A percentile compares a stretch with the other conserved stretches of the same genome.
Evolutionary conservation across 768 basidiomycete species (phyloP).

Genomic region (Suillus subluteus): DNA sequence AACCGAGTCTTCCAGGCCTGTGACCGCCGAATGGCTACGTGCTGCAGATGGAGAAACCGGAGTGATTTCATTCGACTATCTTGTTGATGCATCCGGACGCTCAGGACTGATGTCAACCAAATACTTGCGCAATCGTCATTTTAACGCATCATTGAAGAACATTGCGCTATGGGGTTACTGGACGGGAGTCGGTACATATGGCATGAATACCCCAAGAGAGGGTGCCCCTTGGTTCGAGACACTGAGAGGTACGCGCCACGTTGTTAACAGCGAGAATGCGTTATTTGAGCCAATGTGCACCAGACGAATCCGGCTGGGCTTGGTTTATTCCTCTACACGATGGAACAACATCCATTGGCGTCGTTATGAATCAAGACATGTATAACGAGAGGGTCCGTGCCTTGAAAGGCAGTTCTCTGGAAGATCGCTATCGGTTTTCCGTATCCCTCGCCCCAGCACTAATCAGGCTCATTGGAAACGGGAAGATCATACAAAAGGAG

Average conservation of each 20-base stretch:
- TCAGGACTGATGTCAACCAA: conserved; percentile 68
- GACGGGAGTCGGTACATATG: conserved; percentile 56
- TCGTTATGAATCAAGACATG: conserved; percentile 60
- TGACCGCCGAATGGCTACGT: conserved; percentile 40
- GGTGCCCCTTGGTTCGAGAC: conserved; percentile 76
- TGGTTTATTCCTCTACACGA: conserved; percentile 76
- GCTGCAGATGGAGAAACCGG: conserved; percentile 38
- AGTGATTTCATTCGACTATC: conserved; percentile 62
- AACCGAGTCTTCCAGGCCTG: conserved; percentile 35
- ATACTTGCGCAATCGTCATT: conserved; percentile 71
- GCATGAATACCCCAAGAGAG: conserved; percentile 48
- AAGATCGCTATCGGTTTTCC: conserved; percentile 46
- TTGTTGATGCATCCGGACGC: conserved; percentile 79
- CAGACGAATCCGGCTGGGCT: conserved; percentile 73
- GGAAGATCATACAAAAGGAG: conserved; percentile 25
- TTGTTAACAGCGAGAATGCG: background rate
- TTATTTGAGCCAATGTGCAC: conserved; percentile 8
- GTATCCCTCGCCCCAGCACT: conserved; percentile 52
- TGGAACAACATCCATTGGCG: conserved; percentile 61
- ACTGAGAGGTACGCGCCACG: conserved; percentile 52
- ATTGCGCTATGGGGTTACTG: conserved; percentile 83
- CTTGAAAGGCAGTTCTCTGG: conserved; percentile 31
- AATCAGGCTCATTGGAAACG: conserved; percentile 32
- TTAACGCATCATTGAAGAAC: conserved; percentile 71
- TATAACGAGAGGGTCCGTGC: conserved; percentile 44